Evolutionary conservation across 2,329 filamentous ascomycete genomes (phyloP), one percentile per base, ranked within the genome.

Genomic region (Talaromyces verruculosus): DNA sequence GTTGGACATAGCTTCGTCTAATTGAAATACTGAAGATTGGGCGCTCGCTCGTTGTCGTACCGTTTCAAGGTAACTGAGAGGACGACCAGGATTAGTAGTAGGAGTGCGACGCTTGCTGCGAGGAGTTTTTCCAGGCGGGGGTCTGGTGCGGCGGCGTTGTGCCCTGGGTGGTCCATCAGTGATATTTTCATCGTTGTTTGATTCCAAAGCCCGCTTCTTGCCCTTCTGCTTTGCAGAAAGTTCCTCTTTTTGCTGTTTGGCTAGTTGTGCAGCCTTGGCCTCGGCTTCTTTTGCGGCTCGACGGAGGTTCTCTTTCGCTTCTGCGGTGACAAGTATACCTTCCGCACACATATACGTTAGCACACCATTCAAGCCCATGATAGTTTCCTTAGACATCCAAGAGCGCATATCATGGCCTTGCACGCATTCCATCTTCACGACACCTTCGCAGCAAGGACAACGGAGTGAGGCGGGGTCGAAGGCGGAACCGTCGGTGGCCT

Each of bases 391-490:
- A 7, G 43, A 17, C 33, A 60, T 17, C 60, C 53, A 66, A 11
- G 43, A 63, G 6, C 17, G 17, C 10, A 66, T 4, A 43, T 66
- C 53, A 41, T 66, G 65, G 22, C 61, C 61, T 45, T 33, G 13
- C 10, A 33, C 41, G 35, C 65, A 66, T 53, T 45, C 37, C 41
- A 61, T 41, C 39, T 45, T 47, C 60, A 66, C 37, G 25, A 33
- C 22, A 33, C 28, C 61, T 10, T 30, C 35, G 41, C 65, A 66
- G 37, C 61, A 63, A 25, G 65, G 65, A 63, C 65, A 66, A 60
- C 59, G 60, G 15, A 63, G 6, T 22, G 51, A 22, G 8, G 41
- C 19, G 51, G 39, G 51, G 6, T 10, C 3, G 6, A 28, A 13
- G 13, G 59, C 33, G 35, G 45, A 25, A 33, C 22, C 19, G 17